Percentiles rank a stretch among this genome's conserved stretches.
These are phyloP conservation scores for Gamsiella multidivaricata DNA, from an alignment of 192 early-diverging fungal genomes.

Conservation along the genomic window DNA sequence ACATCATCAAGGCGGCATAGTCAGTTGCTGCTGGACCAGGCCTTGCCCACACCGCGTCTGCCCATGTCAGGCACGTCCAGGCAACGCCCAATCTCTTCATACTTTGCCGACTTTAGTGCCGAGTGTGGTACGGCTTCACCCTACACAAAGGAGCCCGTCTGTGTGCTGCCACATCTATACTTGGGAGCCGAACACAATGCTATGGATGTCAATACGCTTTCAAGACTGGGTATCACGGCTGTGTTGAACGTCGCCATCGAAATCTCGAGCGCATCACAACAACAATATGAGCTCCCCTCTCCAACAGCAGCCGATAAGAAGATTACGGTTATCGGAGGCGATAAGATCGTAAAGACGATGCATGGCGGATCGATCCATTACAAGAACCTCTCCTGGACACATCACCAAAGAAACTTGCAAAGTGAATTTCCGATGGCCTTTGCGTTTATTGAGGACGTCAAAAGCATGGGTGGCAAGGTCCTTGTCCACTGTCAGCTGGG, in stretches of 20 bases:
- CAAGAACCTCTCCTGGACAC: constrained; percentile 78
- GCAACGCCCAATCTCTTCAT: constrained; percentile 44
- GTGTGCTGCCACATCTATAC: constrained; percentile 74
- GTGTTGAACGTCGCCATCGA: constrained; percentile 87
- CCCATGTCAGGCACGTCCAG: not conserved
- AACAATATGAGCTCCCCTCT: not conserved
- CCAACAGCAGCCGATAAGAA: too few relatives aligned
- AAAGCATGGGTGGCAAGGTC: constrained; percentile 63
- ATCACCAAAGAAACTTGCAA: constrained; percentile 75
- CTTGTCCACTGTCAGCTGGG: constrained; percentile 92
- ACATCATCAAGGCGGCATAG: constrained; percentile 16
- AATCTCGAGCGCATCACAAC: constrained; percentile 57
- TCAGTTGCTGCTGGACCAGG: constrained; percentile 29
- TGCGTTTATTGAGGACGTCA: constrained; percentile 72
- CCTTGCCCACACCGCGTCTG: constrained; percentile 22
- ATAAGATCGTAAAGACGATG: constrained; percentile 1
- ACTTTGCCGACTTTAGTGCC: constrained; percentile 51
- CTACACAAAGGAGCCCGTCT: constrained; percentile 67
- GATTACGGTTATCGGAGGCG: not conserved
- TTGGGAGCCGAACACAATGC: constrained; percentile 76
- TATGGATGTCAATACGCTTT: constrained; percentile 58
- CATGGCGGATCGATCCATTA: constrained; percentile 56
- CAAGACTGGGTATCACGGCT: constrained; percentile 61
- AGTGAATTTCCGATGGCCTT: constrained; percentile 71
- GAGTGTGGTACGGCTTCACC: constrained; percentile 56